Conservation (phyloP, 192 early-diverging fungal species). For the Spizellomyces punctatus region DNA sequence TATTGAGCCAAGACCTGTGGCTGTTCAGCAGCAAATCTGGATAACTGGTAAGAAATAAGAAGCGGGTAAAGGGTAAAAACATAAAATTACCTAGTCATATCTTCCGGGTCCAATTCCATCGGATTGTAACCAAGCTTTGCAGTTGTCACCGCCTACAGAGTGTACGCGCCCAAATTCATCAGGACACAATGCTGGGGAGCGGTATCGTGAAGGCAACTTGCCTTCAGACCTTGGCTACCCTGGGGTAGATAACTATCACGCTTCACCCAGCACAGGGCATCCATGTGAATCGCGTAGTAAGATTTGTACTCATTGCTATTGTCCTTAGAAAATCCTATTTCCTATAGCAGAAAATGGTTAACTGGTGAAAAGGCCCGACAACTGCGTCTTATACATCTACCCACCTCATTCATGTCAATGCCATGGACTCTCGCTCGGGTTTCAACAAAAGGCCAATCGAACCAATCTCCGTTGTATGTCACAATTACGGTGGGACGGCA, state of each 20-base stretch:
- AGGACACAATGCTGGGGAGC: no score
- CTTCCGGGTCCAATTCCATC: constrained; percentile 97
- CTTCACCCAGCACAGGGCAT: constrained; percentile 97
- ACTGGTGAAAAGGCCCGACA: no score
- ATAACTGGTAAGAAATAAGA: not conserved
- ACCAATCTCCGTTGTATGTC: constrained; percentile 99
- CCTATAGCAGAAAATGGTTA: constrained; percentile 42
- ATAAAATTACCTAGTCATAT: constrained; percentile 80
- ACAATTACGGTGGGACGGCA: constrained; percentile 85
- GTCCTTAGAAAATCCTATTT: constrained; percentile 86
- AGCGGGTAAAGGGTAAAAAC: not conserved
- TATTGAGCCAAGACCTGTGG: constrained; percentile 96
- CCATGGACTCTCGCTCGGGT: constrained; percentile 78
- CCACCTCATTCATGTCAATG: constrained; percentile 78
- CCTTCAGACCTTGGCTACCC: constrained; percentile 95
- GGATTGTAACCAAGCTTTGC: constrained; percentile 97
- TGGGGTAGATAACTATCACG: constrained; percentile 96
- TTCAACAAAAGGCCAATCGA: constrained; percentile 99
- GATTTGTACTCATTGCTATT: constrained; percentile 85
- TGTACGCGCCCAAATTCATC: no score
- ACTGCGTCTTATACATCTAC: not conserved
- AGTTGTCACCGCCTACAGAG: constrained; percentile 79
- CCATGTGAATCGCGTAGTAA: constrained; percentile 89
- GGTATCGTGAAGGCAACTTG: not conserved
- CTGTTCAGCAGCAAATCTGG: constrained; percentile 82